Base-by-base conservation (phyloP, 2,329 filamentous ascomycete species). In the Diplocarpon mali region DNA sequence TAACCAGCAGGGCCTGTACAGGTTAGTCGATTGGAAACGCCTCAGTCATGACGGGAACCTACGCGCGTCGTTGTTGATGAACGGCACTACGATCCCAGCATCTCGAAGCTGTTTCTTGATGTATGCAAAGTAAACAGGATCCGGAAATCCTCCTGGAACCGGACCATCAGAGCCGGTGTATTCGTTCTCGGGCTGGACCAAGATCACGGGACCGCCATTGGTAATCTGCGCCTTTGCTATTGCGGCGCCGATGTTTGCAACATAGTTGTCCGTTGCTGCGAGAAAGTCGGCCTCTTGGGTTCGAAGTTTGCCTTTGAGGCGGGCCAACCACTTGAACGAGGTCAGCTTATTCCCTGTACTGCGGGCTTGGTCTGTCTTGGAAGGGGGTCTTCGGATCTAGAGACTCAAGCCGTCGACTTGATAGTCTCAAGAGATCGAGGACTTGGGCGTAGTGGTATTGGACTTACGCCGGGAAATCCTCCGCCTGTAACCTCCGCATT, bases 131-230 rank as follows among this genome's bases (percentile, higher is more conserved):
- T 89, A 92, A 0, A 71, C 67, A 0, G 71, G 69, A 54, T 86
- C 78, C 0, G 81, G 81, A 52, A 82, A 85, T 2, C 65, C 62
- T 0, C 64, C 61, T 2, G 63, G 60, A n/a, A 72, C 65, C 2
- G 65, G 65, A 3, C 64, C 64, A 13, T 65, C 63, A 1, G 68
- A 69, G 14, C 67, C 63, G 1, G 73, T 78, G 58, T 90, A 89
- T 60, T 92, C 86, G 50, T 92, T 93, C 60, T 93, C 86, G 0
- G 83, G 80, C 60, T 93, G 86, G 35, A 83, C 72, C 1, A 90
- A 65, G 48, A 93, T 85, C 7, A 93, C 72, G 0, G 85, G 85
- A 0, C 86, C 86, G 0, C 83, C 85, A 42, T 89, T 85, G 1
- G 84, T 90, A 56, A 93, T 89, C 56, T 92, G 85, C 0, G 76